Evolutionary conservation across 331 rosid genomes (phyloP), one percentile per base, ranked within the genome.

Genomic region (Prunus yedoensis): DNA sequence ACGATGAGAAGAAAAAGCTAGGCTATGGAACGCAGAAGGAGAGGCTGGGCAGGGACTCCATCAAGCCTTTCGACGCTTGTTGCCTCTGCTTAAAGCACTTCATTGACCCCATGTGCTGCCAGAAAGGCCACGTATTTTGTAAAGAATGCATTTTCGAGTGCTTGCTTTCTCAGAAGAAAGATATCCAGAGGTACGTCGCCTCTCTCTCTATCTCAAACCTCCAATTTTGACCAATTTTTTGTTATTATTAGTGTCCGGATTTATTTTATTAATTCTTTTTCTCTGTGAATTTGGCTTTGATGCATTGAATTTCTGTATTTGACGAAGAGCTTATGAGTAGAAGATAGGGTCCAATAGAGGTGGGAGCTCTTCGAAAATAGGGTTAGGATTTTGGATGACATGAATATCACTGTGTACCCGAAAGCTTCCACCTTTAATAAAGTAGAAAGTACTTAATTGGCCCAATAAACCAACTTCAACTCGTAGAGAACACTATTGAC

Each of bases 1-100:
- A 95, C 68, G 99, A 95, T 46, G 99, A 95, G 94, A 95, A 92
- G 82, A 87, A 89, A 5, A 89, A 91, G 82, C 94, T 95, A 0
- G 99, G 99, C 1, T 95, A 90, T 77, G 99, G 99, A 1, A 95
- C 99, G 20, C 99, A 95, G 88, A 89, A 80, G 86, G 99, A 95
- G 93, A 83, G 99, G 67, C 81, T 95, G 0, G 99, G 99, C 1
- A 87, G 71, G 79, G 99, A 91, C 75, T 95, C 99, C 16, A 92
- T 95, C 66, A 95, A 95, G 82, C 99, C 98, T 73, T 95, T 95
- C 77, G 97, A 95, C 62, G 96, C 91, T 57, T 95, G 98, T 46
- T 87, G 83, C 59, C 99, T 95, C 64, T 95, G 99, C 85, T 83
- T 95, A 82, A 95, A 95, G 83, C 93, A 96, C 77, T 79, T 91